These are phyloP conservation scores for Podospora didyma DNA, from an alignment of 495 filamentous ascomycete species.

Conservation along the genomic window DNA sequence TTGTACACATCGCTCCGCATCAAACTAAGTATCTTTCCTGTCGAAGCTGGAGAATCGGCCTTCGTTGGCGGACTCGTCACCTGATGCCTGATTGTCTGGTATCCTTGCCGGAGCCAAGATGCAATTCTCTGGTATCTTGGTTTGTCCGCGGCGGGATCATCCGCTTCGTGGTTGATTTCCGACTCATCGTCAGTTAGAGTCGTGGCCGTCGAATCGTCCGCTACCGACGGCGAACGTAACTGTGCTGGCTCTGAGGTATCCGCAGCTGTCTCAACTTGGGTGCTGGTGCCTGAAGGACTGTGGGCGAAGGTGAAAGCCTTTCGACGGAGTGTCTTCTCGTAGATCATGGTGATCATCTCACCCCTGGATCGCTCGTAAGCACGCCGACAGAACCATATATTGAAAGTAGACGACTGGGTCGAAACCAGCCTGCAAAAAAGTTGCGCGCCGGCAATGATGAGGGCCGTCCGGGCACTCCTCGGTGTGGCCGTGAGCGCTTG, in stretches of 20 bases:
- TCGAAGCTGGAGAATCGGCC: constrained; percentile 57
- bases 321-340: constrained; percentile 74
- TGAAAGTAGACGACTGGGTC: constrained; percentile 64
- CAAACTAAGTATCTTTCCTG: constrained; percentile 80
- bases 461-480: constrained; percentile 48
- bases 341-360: constrained; percentile 84
- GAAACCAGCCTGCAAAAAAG: constrained; percentile 56
- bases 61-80: not conserved
- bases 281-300: not conserved
- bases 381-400: constrained; percentile 69
- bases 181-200: constrained; percentile 27
- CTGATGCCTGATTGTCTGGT: constrained; percentile 1
- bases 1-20: constrained; percentile 78
- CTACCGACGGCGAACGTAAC: constrained; percentile 6
- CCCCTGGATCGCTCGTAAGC: constrained; percentile 73
- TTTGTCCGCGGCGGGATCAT: constrained; percentile 16
- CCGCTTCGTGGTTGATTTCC: constrained; percentile 14
- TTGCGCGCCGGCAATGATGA: constrained; percentile 63
- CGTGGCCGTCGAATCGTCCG: constrained; percentile 13
- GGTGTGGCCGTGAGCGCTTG: constrained; percentile 56
- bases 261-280: not conserved
- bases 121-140: constrained; percentile 4
- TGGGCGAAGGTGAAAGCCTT: constrained; percentile 60
- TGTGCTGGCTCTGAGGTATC: constrained; percentile 9
- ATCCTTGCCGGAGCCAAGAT: constrained; percentile 8